Evolutionary conservation across 2,329 filamentous ascomycete genomes (phyloP).

Genomic region (Penicillium sclerotiorum): DNA sequence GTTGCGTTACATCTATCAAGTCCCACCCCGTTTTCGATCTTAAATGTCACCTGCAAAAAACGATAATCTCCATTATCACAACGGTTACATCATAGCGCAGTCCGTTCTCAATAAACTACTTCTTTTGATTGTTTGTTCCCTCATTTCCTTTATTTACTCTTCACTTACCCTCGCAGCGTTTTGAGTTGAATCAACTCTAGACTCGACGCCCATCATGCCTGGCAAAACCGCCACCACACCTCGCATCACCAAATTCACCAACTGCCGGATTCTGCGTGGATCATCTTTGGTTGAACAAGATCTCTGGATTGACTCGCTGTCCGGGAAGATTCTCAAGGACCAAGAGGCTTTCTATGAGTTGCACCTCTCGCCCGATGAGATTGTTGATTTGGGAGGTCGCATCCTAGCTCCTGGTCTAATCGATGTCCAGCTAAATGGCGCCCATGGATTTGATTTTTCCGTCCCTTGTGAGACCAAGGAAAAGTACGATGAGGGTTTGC

Average conservation of each 20-base stretch:
- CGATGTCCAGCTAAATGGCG: constrained; percentile 89
- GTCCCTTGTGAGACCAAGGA: constrained; percentile 66
- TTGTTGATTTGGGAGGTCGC: constrained; percentile 77
- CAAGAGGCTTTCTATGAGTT: constrained; percentile 59
- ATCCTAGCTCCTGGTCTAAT: constrained; percentile 86
- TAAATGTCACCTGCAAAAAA: constrained; percentile 17
- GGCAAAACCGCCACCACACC: constrained; percentile 36
- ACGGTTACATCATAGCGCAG: constrained; percentile 24
- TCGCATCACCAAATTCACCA: constrained; percentile 82
- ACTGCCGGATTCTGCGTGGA: constrained; percentile 75
- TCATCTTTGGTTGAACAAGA: constrained; percentile 72
- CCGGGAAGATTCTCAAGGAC: constrained; percentile 78
- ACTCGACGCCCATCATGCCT: constrained; percentile 34
- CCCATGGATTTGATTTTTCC: constrained; percentile 91
- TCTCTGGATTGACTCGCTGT: constrained; percentile 82
- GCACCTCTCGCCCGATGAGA: constrained; percentile 64
- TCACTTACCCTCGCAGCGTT: not conserved
- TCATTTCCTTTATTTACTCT: constrained; percentile 1
- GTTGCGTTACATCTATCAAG: not conserved
- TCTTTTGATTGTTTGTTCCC: constrained; percentile 11
- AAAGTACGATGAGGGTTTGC: constrained; percentile 72
- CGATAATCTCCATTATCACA: constrained; percentile 3
- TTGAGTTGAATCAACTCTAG: constrained; percentile 14
- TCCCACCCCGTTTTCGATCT: not conserved
- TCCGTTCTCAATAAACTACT: not conserved